Conservation (phyloP, 257 asterid species). For the Scutellaria galericulata region DNA sequence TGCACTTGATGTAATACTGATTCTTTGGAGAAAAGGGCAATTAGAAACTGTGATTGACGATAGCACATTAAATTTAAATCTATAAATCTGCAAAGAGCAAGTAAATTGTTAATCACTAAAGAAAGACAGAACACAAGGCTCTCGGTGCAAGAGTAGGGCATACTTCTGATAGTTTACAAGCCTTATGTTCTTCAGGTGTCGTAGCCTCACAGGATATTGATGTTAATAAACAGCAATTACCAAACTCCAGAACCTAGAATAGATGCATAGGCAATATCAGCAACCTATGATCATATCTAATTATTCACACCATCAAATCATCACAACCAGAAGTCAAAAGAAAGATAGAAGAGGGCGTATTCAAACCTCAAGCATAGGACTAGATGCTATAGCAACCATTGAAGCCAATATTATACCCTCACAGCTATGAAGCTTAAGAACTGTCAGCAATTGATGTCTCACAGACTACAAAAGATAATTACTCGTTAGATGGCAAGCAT, state of each 20-base stretch:
- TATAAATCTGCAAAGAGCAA: constrained; percentile 62
- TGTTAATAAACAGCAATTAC: constrained; percentile 82
- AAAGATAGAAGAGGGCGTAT: constrained; percentile 19
- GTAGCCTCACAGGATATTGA: constrained; percentile 85
- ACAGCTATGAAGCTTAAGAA: constrained; percentile 96
- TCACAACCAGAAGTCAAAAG: constrained; percentile 29
- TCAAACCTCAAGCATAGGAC: constrained; percentile 82
- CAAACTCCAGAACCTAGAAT: constrained; percentile 89
- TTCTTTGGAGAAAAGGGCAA: constrained; percentile 87
- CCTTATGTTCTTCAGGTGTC: constrained; percentile 76
- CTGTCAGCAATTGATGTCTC: constrained; percentile 77
- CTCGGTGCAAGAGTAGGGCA: constrained; percentile 37
- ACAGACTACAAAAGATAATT: constrained; percentile 67
- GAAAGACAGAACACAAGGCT: constrained; percentile 25
- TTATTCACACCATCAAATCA: background rate
- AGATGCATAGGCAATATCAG: constrained; percentile 31
- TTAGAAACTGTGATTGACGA: constrained; percentile 87
- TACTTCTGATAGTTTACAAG: constrained; percentile 98
- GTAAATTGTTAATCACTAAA: constrained; percentile 21
- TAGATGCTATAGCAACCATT: constrained; percentile 72
- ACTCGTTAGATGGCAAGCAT: constrained; percentile 41
- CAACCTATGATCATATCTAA: background rate
- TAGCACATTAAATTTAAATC: constrained; percentile 66
- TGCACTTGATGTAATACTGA: constrained; percentile 73
- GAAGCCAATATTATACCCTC: constrained; percentile 98